Percentiles rank a stretch among this genome's conserved stretches.
phyloP scores from a whole-genome alignment of 441 rosid species.

The Eruca vesicaria region DNA sequence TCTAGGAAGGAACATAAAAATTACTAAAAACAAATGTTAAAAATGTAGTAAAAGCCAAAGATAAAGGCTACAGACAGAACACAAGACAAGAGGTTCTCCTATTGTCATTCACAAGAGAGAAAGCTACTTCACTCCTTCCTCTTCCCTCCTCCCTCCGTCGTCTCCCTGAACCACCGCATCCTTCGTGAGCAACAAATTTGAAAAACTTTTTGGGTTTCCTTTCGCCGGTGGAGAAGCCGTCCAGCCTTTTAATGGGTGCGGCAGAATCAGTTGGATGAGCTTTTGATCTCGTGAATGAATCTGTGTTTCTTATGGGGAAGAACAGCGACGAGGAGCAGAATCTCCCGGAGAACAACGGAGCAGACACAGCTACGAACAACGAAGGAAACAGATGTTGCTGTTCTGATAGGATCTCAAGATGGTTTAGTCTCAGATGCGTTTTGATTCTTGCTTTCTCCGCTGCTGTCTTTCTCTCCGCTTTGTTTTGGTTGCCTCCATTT shows the following conservation, averaged over 20 bases:
- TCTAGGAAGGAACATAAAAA: too few relatives aligned
- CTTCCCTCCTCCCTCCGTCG: slow-evolving; percentile 35
- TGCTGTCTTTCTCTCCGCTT: slow-evolving; percentile 66
- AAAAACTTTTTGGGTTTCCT: background rate
- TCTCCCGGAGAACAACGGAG: slow-evolving; percentile 25
- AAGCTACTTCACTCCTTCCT: slow-evolving; percentile 44
- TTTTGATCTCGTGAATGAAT: slow-evolving; percentile 26
- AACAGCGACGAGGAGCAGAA: slow-evolving; percentile 33
- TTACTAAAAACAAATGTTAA: too few relatives aligned
- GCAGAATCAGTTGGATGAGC: slow-evolving; percentile 18
- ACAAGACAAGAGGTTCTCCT: background rate
- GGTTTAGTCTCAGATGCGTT: slow-evolving; percentile 59
- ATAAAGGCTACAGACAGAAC: too few relatives aligned
- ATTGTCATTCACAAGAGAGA: slow-evolving; percentile 37
- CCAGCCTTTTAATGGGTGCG: slow-evolving; percentile 21
- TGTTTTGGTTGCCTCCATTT: slow-evolving; percentile 84
- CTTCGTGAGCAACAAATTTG: background rate
- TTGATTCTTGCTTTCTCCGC: slow-evolving; percentile 53
- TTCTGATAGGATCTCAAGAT: slow-evolving; percentile 34
- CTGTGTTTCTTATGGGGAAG: slow-evolving; percentile 34
- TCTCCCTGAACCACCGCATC: slow-evolving; percentile 25
- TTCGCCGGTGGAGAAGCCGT: background rate
- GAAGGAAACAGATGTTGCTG: slow-evolving; percentile 8
- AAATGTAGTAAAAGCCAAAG: too few relatives aligned
- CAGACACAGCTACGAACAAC: background rate